Evolutionary conservation across 2,329 filamentous ascomycete species (phyloP).

Genomic region (Hymenoscyphus occultus): DNA sequence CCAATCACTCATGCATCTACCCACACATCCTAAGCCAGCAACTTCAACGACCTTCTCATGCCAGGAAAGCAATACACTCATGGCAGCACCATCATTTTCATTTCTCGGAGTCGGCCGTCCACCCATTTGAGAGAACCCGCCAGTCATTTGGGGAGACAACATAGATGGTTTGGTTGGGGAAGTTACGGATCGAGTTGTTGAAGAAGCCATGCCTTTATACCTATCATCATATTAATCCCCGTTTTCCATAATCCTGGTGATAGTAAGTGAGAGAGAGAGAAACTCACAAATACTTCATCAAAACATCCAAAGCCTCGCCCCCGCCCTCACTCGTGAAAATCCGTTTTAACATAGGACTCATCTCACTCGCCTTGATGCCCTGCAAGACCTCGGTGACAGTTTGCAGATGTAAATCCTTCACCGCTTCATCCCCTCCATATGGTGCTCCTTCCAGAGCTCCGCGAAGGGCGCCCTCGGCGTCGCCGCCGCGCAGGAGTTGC

Average conservation of each 20-base stretch:
- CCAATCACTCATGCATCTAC: constrained; percentile 93
- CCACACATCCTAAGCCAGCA: constrained; percentile 85
- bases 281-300: constrained; percentile 96
- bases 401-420: constrained; percentile 77
- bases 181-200: constrained; percentile 39
- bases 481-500: constrained; percentile 81
- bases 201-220: constrained; percentile 81
- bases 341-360: constrained; percentile 80
- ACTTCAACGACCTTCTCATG: constrained; percentile 98
- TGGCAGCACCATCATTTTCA: constrained; percentile 76
- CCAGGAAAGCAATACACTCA: constrained; percentile 98
- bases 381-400: constrained; percentile 91
- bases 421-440: constrained; percentile 58
- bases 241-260: neutral
- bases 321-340: constrained; percentile 79
- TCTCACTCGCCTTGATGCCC: constrained; percentile 93
- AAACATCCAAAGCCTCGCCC: constrained; percentile 79
- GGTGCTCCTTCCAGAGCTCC: constrained; percentile 83
- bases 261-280: neutral
- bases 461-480: constrained; percentile 81
- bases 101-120: constrained; percentile 50
- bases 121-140: constrained; percentile 75
- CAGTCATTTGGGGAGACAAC: constrained; percentile 73
- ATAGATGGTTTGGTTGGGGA: constrained; percentile 27
- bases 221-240: constrained; percentile 41